These are phyloP conservation scores for Hypoxylon sp. DNA, from an alignment of 2,329 filamentous ascomycete species.

Conservation along the genomic window DNA sequence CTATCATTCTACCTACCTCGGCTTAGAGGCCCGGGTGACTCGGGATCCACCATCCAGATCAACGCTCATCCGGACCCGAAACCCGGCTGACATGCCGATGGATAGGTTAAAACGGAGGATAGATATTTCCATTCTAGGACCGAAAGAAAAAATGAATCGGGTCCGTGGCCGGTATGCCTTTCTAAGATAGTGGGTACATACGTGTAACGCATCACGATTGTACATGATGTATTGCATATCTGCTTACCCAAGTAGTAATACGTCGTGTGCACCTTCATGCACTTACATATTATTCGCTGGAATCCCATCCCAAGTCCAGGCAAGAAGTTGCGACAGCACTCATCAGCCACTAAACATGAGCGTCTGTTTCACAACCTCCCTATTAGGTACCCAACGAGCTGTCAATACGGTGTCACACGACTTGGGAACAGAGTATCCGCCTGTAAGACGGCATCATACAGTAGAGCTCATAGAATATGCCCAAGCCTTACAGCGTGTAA, in stretches of 20 bases:
- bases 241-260: too few species aligned
- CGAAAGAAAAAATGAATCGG: background rate
- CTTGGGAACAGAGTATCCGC: too few species aligned
- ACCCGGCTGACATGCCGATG: background rate
- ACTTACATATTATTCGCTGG: too few species aligned
- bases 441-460: background rate
- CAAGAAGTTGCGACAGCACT: too few species aligned
- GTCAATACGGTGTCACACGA: background rate
- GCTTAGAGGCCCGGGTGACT: background rate
- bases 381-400: background rate
- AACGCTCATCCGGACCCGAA: background rate
- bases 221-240: too few species aligned
- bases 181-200: background rate
- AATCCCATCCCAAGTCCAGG: too few species aligned
- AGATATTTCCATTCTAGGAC: conserved; percentile 14
- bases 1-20: background rate
- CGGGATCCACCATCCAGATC: conserved; percentile 11
- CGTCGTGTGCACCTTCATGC: too few species aligned
- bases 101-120: too few species aligned
- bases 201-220: background rate
- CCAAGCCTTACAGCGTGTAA: background rate
- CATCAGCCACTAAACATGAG: background rate
- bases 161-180: background rate
- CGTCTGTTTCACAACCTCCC: background rate
- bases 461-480: background rate